Percentiles rank a stretch among this genome's conserved stretches.
Conservation (phyloP, 2,329 filamentous ascomycete genomes). For the Fusarium dimerum region DNA sequence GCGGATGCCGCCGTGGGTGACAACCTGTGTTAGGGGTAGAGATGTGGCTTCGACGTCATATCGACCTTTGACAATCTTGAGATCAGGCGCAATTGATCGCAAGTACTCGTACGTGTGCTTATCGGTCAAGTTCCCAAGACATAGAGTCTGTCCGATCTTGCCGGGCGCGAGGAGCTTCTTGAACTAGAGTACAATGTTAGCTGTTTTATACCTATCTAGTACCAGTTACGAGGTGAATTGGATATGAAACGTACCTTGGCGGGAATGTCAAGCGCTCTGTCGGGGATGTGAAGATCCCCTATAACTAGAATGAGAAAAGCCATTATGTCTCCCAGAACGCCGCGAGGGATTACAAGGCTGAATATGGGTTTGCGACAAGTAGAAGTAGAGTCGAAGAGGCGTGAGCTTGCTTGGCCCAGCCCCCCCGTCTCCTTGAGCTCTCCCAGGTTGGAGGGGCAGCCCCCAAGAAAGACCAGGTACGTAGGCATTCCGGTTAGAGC, state of each 20-base stretch:
- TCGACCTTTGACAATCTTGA: conserved; percentile 69
- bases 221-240: conserved; percentile 6
- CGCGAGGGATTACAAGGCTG: conserved; percentile 23
- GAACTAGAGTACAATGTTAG: conserved; percentile 57
- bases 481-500: conserved; percentile 33
- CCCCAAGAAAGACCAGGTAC: conserved; percentile 19
- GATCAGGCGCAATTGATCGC: conserved; percentile 70
- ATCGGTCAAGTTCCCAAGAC: conserved; percentile 79
- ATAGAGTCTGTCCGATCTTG: conserved; percentile 81
- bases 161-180: conserved; percentile 82
- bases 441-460: conserved; percentile 32
- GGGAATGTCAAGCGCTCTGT: conserved; percentile 87
- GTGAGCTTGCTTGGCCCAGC: conserved; percentile 19
- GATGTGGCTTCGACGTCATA: conserved; percentile 68
- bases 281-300: conserved; percentile 91
- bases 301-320: conserved; percentile 90
- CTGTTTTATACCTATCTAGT: conserved; percentile 18
- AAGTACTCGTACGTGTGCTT: conserved; percentile 80
- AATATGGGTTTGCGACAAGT: conserved; percentile 20
- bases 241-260: conserved; percentile 65
- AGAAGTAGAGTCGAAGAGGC: conserved; percentile 10
- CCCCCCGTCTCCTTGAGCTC: conserved; percentile 29
- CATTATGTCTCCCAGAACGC: conserved; percentile 54
- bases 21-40: conserved; percentile 64
- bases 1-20: conserved; percentile 65